Evolutionary conservation across 148 eudicot genomes (phyloP).

Genomic region (Rhododendron molle): DNA sequence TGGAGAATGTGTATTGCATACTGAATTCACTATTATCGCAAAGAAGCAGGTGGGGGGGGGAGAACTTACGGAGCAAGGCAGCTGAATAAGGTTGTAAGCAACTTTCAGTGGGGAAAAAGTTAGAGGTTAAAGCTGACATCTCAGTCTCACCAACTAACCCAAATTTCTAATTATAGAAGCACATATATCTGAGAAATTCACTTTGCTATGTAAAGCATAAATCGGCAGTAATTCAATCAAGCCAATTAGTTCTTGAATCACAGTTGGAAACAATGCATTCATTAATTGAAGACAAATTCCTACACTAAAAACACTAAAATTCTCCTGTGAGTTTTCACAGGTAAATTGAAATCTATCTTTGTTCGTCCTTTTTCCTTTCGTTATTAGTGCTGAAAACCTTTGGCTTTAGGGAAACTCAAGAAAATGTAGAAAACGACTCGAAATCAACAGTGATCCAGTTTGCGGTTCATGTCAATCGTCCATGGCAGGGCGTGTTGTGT

Average conservation of each 20-base stretch:
- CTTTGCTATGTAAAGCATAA: background rate
- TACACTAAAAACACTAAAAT: background rate
- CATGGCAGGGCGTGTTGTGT: conserved; percentile 36
- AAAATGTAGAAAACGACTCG: background rate
- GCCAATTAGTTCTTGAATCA: background rate
- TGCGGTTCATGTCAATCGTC: conserved; percentile 21
- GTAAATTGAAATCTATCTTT: background rate
- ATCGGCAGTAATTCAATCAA: background rate
- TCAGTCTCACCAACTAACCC: background rate
- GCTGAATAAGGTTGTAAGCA: background rate
- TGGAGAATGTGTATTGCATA: background rate
- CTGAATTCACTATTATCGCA: background rate
- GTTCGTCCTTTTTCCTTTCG: background rate
- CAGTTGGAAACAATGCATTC: background rate
- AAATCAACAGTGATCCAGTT: background rate
- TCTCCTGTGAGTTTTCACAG: background rate
- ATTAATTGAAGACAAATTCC: background rate
- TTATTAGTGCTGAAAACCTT: background rate
- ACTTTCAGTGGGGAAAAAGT: background rate
- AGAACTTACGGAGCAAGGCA: background rate
- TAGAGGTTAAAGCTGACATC: background rate
- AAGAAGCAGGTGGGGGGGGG: background rate
- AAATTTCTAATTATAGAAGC: background rate
- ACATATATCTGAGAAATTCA: background rate
- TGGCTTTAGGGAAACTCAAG: background rate